Base-by-base conservation (phyloP, 441 rosid genomes). In the Oxalis stricta region DNA sequence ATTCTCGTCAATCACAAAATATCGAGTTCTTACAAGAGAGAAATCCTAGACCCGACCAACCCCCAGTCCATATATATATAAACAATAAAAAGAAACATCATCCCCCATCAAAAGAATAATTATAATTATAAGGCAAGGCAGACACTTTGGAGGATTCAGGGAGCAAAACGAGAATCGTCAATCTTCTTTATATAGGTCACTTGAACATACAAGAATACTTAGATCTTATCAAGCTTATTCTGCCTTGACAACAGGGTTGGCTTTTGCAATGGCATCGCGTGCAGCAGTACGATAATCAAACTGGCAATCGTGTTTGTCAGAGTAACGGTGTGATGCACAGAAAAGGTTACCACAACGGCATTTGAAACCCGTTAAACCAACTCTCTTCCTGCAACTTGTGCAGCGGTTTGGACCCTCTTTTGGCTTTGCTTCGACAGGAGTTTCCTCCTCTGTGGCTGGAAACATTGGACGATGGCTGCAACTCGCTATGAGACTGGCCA, bases 211-310 rank as follows among this genome's bases (percentile, higher is more conserved):
- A 11, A 15, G 18, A 42, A 26, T 14, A 9, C 33, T 63, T 50
- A 81, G 63, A 81, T 77, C 52, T 81, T 81, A 46, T 77, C 75
- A 7, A 77, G 86, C 67, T 75, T 81, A n/a, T 45, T 69, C 77
- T 23, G 86, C 83, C 64, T 71, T 81, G 53, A 81, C 66, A 46
- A 75, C 48, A 3, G 81, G 86, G 59, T 75, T 81, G 51, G 86
- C 83, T 55, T 75, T 75, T 7, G 78, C 77, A 35, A 73, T 81
- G 10, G 83, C 91, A 33, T 68, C 77, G 35, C 65, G 74, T 1
- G 68, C 91, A 60, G 82, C 76, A 44, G 70, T 60, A 48, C 67
- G 73, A 60, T 77, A 81, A 45, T 81, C 71, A 38, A 65, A 64
- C 30, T 70, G 64, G 46, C 82, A 80, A 17, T 63, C 59, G 23